Evolutionary conservation across 83 land plant genomes (phyloP).

Genomic region (Picea abies): DNA sequence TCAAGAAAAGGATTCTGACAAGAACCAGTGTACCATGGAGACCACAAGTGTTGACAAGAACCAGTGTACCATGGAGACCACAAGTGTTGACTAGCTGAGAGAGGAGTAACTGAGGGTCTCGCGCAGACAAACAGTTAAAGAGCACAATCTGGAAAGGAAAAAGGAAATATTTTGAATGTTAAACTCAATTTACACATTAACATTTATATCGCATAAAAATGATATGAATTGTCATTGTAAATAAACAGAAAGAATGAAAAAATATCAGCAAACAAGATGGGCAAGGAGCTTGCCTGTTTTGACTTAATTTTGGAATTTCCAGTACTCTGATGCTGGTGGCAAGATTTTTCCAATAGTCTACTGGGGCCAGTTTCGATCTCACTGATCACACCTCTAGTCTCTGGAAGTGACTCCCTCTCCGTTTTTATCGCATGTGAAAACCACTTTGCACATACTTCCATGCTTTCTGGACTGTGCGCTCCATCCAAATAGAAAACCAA

Average conservation of each 20-base stretch:
- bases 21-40: conserved; percentile 43
- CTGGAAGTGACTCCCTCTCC: conserved; percentile 2
- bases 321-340: background rate
- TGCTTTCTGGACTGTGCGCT: conserved; percentile 92
- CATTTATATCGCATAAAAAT: background rate
- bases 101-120: conserved; percentile 72
- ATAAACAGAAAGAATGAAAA: background rate
- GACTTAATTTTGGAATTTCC: background rate
- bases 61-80: conserved; percentile 49
- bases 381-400: background rate
- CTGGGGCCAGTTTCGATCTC: conserved; percentile 2
- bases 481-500: conserved; percentile 86
- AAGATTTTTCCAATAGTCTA: background rate
- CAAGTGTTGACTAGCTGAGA: conserved; percentile 67
- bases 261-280: background rate
- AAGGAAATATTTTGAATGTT: background rate
- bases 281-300: background rate
- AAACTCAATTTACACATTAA: background rate
- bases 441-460: conserved; percentile 94
- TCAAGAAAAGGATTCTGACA: background rate
- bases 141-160: conserved; percentile 55
- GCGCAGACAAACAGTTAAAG: conserved; percentile 84
- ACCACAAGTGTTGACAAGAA: conserved; percentile 32
- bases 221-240: background rate
- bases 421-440: conserved; percentile 54